Conservation (phyloP, 768 basidiomycete genomes). For the Kwoniella bestiolae region DNA sequence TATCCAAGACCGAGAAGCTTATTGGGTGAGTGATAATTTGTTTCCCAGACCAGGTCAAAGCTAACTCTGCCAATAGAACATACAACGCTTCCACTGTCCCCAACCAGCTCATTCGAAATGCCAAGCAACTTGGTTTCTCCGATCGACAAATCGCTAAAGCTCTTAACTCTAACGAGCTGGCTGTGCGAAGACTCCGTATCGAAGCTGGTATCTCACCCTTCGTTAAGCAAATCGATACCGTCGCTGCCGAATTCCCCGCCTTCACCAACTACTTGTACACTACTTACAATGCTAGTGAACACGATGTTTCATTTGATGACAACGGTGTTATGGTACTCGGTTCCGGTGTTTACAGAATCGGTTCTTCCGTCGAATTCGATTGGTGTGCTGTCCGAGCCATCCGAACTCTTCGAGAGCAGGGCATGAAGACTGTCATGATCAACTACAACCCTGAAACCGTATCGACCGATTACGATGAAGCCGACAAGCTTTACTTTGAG, state of each 20-base stretch:
- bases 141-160: constrained; percentile 84
- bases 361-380: constrained; percentile 98
- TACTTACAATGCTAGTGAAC: constrained; percentile 94
- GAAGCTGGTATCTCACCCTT: constrained; percentile 82
- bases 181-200: constrained; percentile 84
- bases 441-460: constrained; percentile 99
- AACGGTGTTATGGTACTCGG: constrained; percentile 96
- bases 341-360: constrained; percentile 97
- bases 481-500: constrained; percentile 97
- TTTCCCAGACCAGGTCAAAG: neutral
- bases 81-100: constrained; percentile 71
- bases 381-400: constrained; percentile 99
- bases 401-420: constrained; percentile 90
- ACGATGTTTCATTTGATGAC: constrained; percentile 87
- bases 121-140: constrained; percentile 95
- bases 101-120: constrained; percentile 68
- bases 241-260: constrained; percentile 97
- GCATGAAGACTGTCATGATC: constrained; percentile 95
- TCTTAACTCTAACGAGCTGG: constrained; percentile 88
- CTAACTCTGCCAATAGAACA: constrained; percentile 59
- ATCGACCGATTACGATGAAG: constrained; percentile 98
- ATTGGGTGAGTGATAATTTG: constrained; percentile 66
- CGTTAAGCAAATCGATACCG: constrained; percentile 98
- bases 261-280: constrained; percentile 99
- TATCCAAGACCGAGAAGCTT: constrained; percentile 76